Evolutionary conservation across 352 stramenopile species (phyloP).

Genomic region (Phytophthora tubulina): DNA sequence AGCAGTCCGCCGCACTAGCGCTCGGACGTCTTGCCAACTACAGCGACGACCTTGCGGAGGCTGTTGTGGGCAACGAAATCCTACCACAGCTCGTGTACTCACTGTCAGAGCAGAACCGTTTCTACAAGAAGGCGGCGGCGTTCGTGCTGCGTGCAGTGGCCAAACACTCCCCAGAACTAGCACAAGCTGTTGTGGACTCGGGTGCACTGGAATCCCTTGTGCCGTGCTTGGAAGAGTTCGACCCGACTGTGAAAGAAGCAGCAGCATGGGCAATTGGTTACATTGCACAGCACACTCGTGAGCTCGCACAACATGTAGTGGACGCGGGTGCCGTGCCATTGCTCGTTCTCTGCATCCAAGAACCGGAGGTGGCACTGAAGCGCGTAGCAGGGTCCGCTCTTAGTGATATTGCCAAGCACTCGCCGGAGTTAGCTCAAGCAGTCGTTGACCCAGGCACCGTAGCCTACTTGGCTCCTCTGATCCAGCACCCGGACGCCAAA

Average conservation of each 20-base stretch:
- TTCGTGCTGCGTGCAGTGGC: slow-evolving; percentile 95
- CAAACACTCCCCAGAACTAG: slow-evolving; percentile 95
- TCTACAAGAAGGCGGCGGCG: slow-evolving; percentile 96
- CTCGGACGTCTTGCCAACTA: slow-evolving; percentile 95
- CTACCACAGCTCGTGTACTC: slow-evolving; percentile 97
- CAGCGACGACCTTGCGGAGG: slow-evolving; percentile 94
- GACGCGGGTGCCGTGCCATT: slow-evolving; percentile 94
- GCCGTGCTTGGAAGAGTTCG: slow-evolving; percentile 95
- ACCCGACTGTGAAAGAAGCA: slow-evolving; percentile 95
- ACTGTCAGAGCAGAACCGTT: slow-evolving; percentile 94
- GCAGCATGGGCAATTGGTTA: slow-evolving; percentile 96
- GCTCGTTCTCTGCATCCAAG: slow-evolving; percentile 96
- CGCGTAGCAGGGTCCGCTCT: slow-evolving; percentile 93
- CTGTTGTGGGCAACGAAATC: slow-evolving; percentile 96
- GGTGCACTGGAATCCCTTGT: slow-evolving; percentile 93
- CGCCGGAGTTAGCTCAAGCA: slow-evolving; percentile 93
- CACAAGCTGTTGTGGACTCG: slow-evolving; percentile 94
- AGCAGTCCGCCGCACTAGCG: slow-evolving; percentile 94
- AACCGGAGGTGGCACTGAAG: slow-evolving; percentile 96
- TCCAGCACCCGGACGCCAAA: slow-evolving; percentile 95
- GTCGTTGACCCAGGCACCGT: slow-evolving; percentile 95
- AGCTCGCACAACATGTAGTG: slow-evolving; percentile 94
- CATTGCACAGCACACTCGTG: slow-evolving; percentile 94
- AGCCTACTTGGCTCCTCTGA: slow-evolving; percentile 93
- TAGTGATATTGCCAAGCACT: slow-evolving; percentile 96